Conservation (phyloP, 129 eudicot species). For the Mikania micrantha region DNA sequence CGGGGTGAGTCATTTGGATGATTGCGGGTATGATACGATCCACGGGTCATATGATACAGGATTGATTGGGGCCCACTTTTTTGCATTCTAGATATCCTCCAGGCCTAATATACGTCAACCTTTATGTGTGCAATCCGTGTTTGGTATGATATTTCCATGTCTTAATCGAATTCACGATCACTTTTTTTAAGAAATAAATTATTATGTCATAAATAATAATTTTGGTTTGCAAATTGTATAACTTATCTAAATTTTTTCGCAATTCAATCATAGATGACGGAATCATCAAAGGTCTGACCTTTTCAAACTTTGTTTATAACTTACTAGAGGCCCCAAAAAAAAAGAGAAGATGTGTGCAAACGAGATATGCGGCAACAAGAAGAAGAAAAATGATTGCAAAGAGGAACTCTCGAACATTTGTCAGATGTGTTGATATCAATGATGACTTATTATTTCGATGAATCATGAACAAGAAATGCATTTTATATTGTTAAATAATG, state of each 20-base stretch:
- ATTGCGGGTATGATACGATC: slow-evolving; percentile 12
- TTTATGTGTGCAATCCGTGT: slow-evolving; percentile 29
- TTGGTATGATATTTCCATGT: background rate
- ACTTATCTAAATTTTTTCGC: too few relatives aligned
- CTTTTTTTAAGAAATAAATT: background rate
- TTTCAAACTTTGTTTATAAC: too few relatives aligned
- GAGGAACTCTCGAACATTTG: too few relatives aligned
- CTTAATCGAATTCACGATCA: background rate
- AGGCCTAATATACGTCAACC: slow-evolving; percentile 7
- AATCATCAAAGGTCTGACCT: too few relatives aligned
- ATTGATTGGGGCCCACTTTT: background rate
- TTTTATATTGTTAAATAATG: too few relatives aligned
- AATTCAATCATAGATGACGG: too few relatives aligned
- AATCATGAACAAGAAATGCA: too few relatives aligned
- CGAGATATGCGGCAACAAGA: background rate
- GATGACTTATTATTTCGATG: too few relatives aligned
- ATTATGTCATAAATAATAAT: background rate
- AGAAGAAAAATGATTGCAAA: background rate
- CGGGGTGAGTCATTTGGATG: slow-evolving; percentile 9
- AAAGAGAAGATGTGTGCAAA: background rate
- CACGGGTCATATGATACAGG: slow-evolving; percentile 8
- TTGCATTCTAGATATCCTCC: background rate
- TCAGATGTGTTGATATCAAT: too few relatives aligned
- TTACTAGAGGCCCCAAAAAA: background rate
- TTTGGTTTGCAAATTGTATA: slow-evolving; percentile 1